Evolutionary conservation across 192 early-diverging fungal species (phyloP), one percentile per base, ranked within the genome.

Genomic region (Entomortierella beljakovae): DNA sequence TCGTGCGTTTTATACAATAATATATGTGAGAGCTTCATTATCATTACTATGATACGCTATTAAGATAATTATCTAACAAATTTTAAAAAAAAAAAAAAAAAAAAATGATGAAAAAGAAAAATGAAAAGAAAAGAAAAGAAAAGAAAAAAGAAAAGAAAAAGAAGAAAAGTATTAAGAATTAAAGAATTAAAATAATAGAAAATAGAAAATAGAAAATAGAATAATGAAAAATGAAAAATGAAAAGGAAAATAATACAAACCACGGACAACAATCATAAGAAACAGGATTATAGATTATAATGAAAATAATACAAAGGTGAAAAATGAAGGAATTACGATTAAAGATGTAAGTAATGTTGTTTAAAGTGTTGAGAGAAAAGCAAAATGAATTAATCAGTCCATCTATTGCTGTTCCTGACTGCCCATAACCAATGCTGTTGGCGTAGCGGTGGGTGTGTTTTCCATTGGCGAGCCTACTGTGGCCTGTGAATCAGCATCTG

Each of bases 141-240:
- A 0, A 9, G 58, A 40, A 35, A n/a, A 26, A 0, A 1, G n/a
- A 40, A n/a, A 51, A 37, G 34, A 37, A 35, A n/a, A 26, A 0
- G 2, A 29, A 40, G 25, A 51, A 37, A 49, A 37, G 16, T 5
- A 33, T 40, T 20, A 40, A 18, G 4, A 11, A n/a, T 31, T 28
- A 38, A 66, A 66, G 52, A 34, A 31, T 37, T 23, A 53, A 29
- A n/a, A 43, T 49, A 31, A 61, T 2, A 20, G 37, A 48, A 2
- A 53, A 52, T 16, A 25, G 2, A 25, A 33, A 26, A 13, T 22
- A 6, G 65, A 29, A 29, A 35, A 35, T 16, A 65, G 38, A 28
- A 29, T 46, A 49, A 61, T 18, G n/a, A 31, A 50, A 64, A 56
- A 55, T 22, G 62, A 60, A 64, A 48, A n/a, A 63, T 37, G 22